Evolutionary conservation across 139 green algal species (phyloP), one percentile per base, ranked within the genome.

Genomic region (Micractinium sp.): DNA sequence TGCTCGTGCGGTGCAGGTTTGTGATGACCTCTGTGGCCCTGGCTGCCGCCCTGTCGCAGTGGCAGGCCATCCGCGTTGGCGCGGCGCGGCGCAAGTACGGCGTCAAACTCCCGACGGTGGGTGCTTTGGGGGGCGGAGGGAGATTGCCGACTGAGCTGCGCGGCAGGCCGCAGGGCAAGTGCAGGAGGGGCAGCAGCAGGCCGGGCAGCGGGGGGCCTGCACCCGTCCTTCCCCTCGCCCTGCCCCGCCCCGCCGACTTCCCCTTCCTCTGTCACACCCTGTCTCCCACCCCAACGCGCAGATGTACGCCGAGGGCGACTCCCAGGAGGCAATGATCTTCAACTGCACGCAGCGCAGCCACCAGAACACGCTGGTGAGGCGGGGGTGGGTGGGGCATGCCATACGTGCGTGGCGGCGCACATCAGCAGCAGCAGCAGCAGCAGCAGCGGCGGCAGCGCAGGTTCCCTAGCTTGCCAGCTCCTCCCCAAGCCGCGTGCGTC

Each of bases 271-370:
- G 4, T 79, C 73, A 19, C 31, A 25, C 73, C n/a, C 15, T 14
- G 22, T 9, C 74, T 15, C 16, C 14, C 77, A 38, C 25, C 60
- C 47, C 9, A 9, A 47, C 56, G 35, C 61, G 25, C 60, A 74
- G 29, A 91, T 92, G 86, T 86, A 89, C 19, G 90, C 81, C 20
- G 81, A 90, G 3, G 86, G 90, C 0, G 22, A 85, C 5, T 33
- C 31, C 19, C 41, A 88, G 56, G 80, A 35, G 14, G 79, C 79
- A 33, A 85, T 76, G 2, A 79, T 35, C 13, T 92, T 92, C 81
- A 92, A 91, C 71, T 92, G 90, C 67, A 90, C 88, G 5, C 90
- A 92, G 67, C 78, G 90, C 53, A 61, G 60, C 18, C 90, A 92
- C 81, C 86, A 91, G 60, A 92, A 92, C 83, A 90, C 69, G 41